These are phyloP conservation scores for Sporormia fimetaria DNA, from an alignment of 495 filamentous ascomycete genomes.

Conservation along the genomic window DNA sequence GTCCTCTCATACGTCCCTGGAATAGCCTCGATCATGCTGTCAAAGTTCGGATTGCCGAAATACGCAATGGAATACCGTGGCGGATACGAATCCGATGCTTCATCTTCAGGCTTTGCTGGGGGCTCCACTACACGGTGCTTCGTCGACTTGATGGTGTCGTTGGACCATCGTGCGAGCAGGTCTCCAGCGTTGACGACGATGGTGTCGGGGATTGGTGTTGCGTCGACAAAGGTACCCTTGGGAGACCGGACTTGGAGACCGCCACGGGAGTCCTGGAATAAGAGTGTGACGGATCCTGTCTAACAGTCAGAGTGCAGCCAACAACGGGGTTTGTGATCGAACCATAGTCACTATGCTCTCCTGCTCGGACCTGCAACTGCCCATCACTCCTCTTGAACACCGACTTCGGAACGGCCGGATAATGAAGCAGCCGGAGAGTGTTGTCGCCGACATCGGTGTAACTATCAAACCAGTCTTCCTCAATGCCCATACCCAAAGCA, in stretches of 20 bases:
- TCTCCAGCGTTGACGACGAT: conserved; percentile 91
- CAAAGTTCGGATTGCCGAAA: conserved; percentile 87
- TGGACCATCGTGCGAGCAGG: conserved; percentile 78
- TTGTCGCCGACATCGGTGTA: conserved; percentile 70
- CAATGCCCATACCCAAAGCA: conserved; percentile 68
- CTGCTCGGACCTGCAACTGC: conserved; percentile 58
- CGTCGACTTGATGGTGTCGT: conserved; percentile 79
- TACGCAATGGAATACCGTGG: conserved; percentile 59
- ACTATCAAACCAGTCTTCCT: conserved; percentile 62
- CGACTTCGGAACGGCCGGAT: conserved; percentile 56
- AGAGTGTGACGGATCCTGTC: conserved; percentile 58
- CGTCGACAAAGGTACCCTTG: conserved; percentile 68
- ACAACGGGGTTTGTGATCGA: background rate
- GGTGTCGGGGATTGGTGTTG: conserved; percentile 67
- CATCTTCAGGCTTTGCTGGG: conserved; percentile 33
- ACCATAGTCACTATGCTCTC: conserved; percentile 79
- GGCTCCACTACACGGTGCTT: conserved; percentile 86
- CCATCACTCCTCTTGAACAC: conserved; percentile 52
- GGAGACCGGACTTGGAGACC: conserved; percentile 77
- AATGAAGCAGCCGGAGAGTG: conserved; percentile 79
- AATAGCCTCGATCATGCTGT: conserved; percentile 67
- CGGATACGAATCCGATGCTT: conserved; percentile 42
- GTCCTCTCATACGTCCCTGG: conserved; percentile 68
- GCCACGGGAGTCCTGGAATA: conserved; percentile 79
- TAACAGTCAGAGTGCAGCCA: background rate